These are phyloP conservation scores for Plantago elongata DNA, from an alignment of 257 asterid species.

Conservation along the genomic window DNA sequence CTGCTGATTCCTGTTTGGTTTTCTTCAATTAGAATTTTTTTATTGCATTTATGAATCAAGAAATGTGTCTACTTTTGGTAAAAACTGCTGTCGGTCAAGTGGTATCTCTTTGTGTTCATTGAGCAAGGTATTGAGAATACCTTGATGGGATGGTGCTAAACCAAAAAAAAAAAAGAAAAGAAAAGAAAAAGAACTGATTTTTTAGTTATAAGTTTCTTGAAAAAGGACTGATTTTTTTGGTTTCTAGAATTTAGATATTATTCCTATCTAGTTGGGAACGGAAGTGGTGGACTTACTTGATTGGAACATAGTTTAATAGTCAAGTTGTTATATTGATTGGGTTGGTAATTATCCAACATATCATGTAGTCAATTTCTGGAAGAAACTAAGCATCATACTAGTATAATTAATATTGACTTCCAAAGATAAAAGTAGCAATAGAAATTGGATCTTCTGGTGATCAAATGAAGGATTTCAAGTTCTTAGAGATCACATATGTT, in stretches of 20 bases:
- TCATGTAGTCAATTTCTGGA: slow-evolving; percentile 2
- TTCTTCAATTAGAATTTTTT: slow-evolving; percentile 6
- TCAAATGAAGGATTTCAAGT: too few relatives aligned
- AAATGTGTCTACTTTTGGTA: background rate
- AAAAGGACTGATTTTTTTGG: too few relatives aligned
- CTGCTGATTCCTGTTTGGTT: slow-evolving; percentile 3
- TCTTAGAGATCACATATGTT: background rate
- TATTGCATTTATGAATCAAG: slow-evolving; percentile 6
- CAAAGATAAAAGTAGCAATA: too few relatives aligned
- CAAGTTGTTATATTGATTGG: slow-evolving; percentile 7
- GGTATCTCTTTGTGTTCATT: too few relatives aligned
- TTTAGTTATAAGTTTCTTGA: too few relatives aligned
- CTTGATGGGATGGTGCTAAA: too few relatives aligned
- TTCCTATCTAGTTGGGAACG: background rate
- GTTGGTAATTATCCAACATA: slow-evolving; percentile 9
- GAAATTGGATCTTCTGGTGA: too few relatives aligned
- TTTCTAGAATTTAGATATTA: background rate
- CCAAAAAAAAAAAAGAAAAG: too few relatives aligned
- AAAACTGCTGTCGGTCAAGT: slow-evolving; percentile 12
- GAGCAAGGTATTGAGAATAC: too few relatives aligned
- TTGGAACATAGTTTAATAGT: slow-evolving; percentile 3
- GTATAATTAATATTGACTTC: slow-evolving; percentile 8
- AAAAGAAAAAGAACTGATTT: too few relatives aligned
- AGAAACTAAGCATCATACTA: slow-evolving; percentile 12
- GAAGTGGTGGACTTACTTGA: slow-evolving; percentile 21